These are phyloP conservation scores for Ogataea trehalophila DNA, from an alignment of 805 yeast species.

Conservation along the genomic window DNA sequence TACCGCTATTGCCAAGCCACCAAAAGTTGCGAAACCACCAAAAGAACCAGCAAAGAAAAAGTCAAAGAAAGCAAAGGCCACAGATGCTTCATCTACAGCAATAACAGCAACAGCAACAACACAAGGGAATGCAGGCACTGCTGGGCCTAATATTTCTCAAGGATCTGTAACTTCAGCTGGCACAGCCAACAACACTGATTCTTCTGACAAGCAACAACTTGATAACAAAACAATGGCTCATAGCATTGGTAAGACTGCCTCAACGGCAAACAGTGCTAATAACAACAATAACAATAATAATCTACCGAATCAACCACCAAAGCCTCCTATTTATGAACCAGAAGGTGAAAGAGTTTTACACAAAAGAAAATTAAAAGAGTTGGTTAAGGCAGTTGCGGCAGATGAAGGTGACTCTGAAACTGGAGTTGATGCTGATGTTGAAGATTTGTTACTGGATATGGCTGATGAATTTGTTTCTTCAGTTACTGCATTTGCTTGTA, in stretches of 20 bases:
- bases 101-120: too few relatives aligned
- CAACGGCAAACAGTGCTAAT: constrained; percentile 70
- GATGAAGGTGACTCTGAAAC: constrained; percentile 92
- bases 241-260: too few relatives aligned
- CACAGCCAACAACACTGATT: too few relatives aligned
- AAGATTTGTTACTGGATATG: constrained; percentile 80
- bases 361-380: constrained; percentile 83
- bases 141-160: neutral
- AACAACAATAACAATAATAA: constrained; percentile 84
- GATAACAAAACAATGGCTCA: too few relatives aligned
- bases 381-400: constrained; percentile 74
- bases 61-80: neutral
- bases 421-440: constrained; percentile 90
- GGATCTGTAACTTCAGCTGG: too few relatives aligned
- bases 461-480: constrained; percentile 96
- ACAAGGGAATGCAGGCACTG: constrained; percentile 3
- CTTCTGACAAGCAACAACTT: too few relatives aligned
- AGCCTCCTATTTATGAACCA: constrained; percentile 77
- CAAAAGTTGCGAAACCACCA: neutral
- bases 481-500: constrained; percentile 90
- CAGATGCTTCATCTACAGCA: neutral
- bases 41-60: neutral
- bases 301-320: constrained; percentile 65
- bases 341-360: constrained; percentile 80
- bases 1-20: too few relatives aligned